Evolutionary conservation across 192 early-diverging fungal genomes (phyloP).

Genomic region (Linnemannia hyalina): DNA sequence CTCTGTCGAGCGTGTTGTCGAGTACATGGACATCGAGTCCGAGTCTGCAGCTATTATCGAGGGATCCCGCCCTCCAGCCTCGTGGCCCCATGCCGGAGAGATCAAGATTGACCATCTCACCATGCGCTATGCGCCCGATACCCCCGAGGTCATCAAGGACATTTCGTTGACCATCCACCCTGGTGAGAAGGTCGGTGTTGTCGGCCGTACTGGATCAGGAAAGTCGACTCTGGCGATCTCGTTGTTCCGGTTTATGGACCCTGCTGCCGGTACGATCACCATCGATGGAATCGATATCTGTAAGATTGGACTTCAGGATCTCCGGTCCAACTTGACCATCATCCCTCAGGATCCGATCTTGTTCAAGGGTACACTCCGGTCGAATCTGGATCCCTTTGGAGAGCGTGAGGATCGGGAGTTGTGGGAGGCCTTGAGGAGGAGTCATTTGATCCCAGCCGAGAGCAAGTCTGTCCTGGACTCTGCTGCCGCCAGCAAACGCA

Average conservation of each 20-base stretch:
- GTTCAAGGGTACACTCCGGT: constrained; percentile 76
- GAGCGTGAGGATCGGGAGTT: constrained; percentile 81
- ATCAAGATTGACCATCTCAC: constrained; percentile 78
- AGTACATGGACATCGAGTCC: constrained; percentile 86
- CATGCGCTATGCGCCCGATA: constrained; percentile 79
- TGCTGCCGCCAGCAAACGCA: constrained; percentile 35
- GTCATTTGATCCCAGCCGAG: constrained; percentile 71
- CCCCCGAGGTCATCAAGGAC: constrained; percentile 75
- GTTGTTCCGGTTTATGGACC: constrained; percentile 72
- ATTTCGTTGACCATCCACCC: constrained; percentile 72
- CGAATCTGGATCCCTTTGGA: constrained; percentile 90
- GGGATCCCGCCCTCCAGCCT: constrained; percentile 58
- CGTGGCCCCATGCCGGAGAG: constrained; percentile 77
- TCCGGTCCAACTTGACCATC: constrained; percentile 69
- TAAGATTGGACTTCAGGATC: constrained; percentile 66
- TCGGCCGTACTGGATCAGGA: constrained; percentile 74
- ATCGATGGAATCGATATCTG: constrained; percentile 70
- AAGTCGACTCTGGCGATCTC: constrained; percentile 71
- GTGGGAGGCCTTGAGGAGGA: constrained; percentile 81
- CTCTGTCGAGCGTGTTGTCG: constrained; percentile 86
- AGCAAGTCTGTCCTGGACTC: not conserved
- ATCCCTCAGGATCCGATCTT: constrained; percentile 84
- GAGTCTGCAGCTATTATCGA: constrained; percentile 75
- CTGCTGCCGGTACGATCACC: constrained; percentile 55
- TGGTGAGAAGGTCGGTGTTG: constrained; percentile 73